These are phyloP conservation scores for Aspergillus egyptiacus DNA, from an alignment of 495 filamentous ascomycete species.

Conservation along the genomic window DNA sequence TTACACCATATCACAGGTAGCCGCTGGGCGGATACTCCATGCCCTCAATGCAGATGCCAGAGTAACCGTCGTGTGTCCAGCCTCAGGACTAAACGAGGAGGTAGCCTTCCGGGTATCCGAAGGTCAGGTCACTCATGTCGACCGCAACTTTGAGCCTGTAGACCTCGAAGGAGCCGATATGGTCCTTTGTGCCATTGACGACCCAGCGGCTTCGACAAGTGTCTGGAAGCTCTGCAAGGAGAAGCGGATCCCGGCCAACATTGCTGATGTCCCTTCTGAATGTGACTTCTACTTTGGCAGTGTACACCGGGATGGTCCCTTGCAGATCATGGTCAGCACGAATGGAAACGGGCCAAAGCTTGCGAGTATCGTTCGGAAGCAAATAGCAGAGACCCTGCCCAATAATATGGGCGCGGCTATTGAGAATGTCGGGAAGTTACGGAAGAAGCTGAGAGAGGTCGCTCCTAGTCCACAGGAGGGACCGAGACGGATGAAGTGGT, in stretches of 20 bases:
- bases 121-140: constrained; percentile 66
- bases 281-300: constrained; percentile 99
- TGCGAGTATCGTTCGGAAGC: constrained; percentile 76
- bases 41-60: constrained; percentile 90
- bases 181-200: constrained; percentile 90
- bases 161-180: constrained; percentile 78
- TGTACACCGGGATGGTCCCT: constrained; percentile 86
- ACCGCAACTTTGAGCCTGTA: constrained; percentile 72
- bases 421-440: constrained; percentile 69
- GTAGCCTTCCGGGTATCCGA: constrained; percentile 72
- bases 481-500: constrained; percentile 89
- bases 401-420: constrained; percentile 75
- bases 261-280: constrained; percentile 92
- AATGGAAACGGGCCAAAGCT: constrained; percentile 94
- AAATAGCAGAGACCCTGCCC: constrained; percentile 74
- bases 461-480: constrained; percentile 70
- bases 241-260: constrained; percentile 79
- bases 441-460: constrained; percentile 70
- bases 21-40: constrained; percentile 86
- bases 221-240: constrained; percentile 93
- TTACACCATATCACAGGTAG: constrained; percentile 55
- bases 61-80: constrained; percentile 77
- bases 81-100: constrained; percentile 77
- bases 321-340: constrained; percentile 97
- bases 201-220: constrained; percentile 73